A percentile compares a stretch with the other conserved stretches of the same genome.
Evolutionary conservation across 2,329 filamentous ascomycete genomes (phyloP).

Genomic region (Fusarium anthophilum): DNA sequence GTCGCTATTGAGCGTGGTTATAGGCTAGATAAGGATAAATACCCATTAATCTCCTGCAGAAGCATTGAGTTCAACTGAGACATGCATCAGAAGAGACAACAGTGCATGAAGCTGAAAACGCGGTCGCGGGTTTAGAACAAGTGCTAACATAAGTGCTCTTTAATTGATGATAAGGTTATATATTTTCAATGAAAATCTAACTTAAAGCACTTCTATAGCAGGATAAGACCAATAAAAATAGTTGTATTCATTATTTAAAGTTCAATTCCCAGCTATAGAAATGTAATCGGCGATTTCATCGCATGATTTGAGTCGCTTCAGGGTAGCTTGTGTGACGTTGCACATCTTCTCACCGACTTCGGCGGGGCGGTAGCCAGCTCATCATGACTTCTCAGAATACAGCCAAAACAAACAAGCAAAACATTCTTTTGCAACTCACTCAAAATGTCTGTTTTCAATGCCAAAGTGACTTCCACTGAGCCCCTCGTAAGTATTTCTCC

Average conservation of each 20-base stretch:
- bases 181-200: rapidly evolving
- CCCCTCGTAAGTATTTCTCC: slow-evolving; percentile 52
- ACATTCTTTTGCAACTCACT: background rate
- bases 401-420: background rate
- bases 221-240: rapidly evolving
- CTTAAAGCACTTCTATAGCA: background rate
- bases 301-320: background rate
- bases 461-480: slow-evolving; percentile 55
- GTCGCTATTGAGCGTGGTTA: background rate
- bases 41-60: background rate
- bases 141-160: rapidly evolving
- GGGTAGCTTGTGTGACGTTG: slow-evolving; percentile 29
- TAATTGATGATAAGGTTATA: too few relatives aligned
- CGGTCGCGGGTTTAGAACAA: rapidly evolving
- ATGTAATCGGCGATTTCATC: background rate
- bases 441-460: slow-evolving; percentile 53
- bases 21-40: background rate
- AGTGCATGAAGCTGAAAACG: background rate
- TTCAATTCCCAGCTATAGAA: background rate
- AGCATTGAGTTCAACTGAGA: background rate
- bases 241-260: too few relatives aligned
- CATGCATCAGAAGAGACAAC: background rate
- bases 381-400: slow-evolving; percentile 6
- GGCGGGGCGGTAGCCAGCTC: slow-evolving; percentile 13
- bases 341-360: slow-evolving; percentile 26